phyloP scores from a whole-genome alignment of 805 yeast genomes.

The Zygoascus biomembranicola region DNA sequence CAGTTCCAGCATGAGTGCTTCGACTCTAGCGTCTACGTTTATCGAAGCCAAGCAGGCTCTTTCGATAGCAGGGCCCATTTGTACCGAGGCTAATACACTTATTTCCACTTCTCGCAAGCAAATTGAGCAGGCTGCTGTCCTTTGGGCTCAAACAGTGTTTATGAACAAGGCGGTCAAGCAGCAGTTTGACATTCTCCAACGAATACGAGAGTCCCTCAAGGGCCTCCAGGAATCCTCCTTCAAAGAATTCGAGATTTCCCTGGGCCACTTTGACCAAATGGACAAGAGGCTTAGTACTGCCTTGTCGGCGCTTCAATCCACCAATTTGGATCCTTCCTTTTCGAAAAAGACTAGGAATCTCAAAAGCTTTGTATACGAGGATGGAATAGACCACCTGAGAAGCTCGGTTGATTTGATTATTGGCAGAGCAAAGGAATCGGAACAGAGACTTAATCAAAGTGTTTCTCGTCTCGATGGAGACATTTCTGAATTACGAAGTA shows the following conservation, averaged over 20 bases:
- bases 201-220: conserved; percentile 20
- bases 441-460: conserved; percentile 3
- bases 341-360: conserved; percentile 19
- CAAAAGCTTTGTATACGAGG: conserved; percentile 42
- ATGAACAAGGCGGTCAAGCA: conserved; percentile 38
- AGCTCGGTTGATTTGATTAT: conserved; percentile 27
- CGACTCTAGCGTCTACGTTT: conserved; percentile 28
- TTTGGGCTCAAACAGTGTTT: conserved; percentile 38
- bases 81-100: conserved; percentile 41
- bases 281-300: conserved; percentile 29
- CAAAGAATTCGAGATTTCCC: conserved; percentile 14
- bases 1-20: not conserved
- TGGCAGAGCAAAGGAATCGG: conserved; percentile 15
- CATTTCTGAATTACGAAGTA: conserved; percentile 4
- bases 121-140: conserved; percentile 34
- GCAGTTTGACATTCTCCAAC: conserved; percentile 38
- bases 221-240: conserved; percentile 10
- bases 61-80: conserved; percentile 41
- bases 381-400: conserved; percentile 29
- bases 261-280: conserved; percentile 20
- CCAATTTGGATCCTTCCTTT: conserved; percentile 31
- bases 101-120: conserved; percentile 32
- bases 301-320: conserved; percentile 29
- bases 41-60: conserved; percentile 42
- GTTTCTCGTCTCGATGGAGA: conserved; percentile 21